These are phyloP conservation scores for Blastocystis sp. DNA, from an alignment of 352 stramenopile genomes.

Conservation along the genomic window DNA sequence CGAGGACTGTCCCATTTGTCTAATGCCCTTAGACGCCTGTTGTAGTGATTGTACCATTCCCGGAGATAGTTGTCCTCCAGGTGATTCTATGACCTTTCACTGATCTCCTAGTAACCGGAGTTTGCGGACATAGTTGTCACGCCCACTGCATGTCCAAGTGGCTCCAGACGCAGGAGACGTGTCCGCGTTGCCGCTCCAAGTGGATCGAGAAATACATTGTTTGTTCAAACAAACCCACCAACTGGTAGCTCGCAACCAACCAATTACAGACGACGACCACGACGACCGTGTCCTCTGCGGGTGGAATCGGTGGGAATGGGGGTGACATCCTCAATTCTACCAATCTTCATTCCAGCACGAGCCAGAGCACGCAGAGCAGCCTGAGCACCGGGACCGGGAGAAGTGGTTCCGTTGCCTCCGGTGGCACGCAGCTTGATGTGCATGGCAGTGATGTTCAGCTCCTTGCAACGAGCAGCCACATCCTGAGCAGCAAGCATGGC, in stretches of 20 bases:
- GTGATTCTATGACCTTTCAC: background rate
- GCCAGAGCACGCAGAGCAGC: constrained; percentile 92
- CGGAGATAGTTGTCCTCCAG: constrained; percentile 48
- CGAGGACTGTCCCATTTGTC: constrained; percentile 39
- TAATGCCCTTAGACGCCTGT: constrained; percentile 13
- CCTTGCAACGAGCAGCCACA: constrained; percentile 85
- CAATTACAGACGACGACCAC: constrained; percentile 94
- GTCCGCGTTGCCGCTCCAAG: constrained; percentile 11
- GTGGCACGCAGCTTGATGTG: constrained; percentile 99
- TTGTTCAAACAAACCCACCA: constrained; percentile 7
- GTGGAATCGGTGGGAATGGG: constrained; percentile 97
- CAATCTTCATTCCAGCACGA: constrained; percentile 97
- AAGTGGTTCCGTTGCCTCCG: constrained; percentile 93
- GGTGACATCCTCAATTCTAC: constrained; percentile 98
- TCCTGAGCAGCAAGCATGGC: constrained; percentile 99
- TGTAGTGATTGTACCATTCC: constrained; percentile 23
- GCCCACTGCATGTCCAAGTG: constrained; percentile 35
- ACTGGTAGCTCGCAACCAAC: constrained; percentile 45
- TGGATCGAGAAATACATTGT: background rate
- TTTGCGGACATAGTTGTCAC: constrained; percentile 32
- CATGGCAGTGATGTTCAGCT: constrained; percentile 94
- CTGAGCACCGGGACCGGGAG: constrained; percentile 91
- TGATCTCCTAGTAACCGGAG: constrained; percentile 21
- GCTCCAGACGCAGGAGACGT: constrained; percentile 15
- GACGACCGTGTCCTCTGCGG: constrained; percentile 90